Conservation (phyloP, 768 basidiomycete species). For the Podaxis sp. region DNA sequence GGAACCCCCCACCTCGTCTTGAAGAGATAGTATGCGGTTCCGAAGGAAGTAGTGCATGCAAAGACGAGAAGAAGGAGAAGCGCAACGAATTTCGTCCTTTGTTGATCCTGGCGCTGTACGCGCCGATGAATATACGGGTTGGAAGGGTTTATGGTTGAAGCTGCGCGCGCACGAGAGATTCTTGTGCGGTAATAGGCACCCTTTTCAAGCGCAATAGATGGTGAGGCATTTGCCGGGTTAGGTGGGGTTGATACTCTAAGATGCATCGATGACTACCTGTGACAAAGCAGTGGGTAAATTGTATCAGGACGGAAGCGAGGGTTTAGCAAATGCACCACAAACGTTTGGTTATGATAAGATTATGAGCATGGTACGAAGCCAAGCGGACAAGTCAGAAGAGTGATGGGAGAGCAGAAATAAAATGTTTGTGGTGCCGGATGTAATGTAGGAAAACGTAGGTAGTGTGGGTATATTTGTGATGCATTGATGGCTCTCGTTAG, state of each 20-base stretch:
- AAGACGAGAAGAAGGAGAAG: constrained; percentile 46
- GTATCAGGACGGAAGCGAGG: not conserved
- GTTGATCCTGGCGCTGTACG: constrained; percentile 18
- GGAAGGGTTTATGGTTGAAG: not conserved
- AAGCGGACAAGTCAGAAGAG: not conserved
- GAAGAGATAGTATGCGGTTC: constrained; percentile 61
- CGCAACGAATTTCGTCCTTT: constrained; percentile 32
- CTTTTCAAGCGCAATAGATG: constrained; percentile 64
- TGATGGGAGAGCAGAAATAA: too few relatives aligned
- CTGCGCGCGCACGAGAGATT: constrained; percentile 28
- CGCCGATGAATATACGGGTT: constrained; percentile 8
- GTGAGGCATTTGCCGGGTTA: constrained; percentile 40
- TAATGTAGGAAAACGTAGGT: not conserved
- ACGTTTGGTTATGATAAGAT: not conserved
- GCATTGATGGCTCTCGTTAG: not conserved
- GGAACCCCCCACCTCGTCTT: constrained; percentile 53
- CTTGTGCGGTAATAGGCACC: constrained; percentile 60
- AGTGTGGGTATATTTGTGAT: not conserved
- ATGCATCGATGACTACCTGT: constrained; percentile 22
- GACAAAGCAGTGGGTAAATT: not conserved
- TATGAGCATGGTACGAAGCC: not conserved
- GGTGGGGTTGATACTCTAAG: constrained; percentile 23
- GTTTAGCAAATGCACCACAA: not conserved
- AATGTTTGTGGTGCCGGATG: not conserved
- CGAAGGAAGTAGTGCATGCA: constrained; percentile 53